Evolutionary conservation across 768 basidiomycete genomes (phyloP).

Genomic region (Lentinula aciculospora): DNA sequence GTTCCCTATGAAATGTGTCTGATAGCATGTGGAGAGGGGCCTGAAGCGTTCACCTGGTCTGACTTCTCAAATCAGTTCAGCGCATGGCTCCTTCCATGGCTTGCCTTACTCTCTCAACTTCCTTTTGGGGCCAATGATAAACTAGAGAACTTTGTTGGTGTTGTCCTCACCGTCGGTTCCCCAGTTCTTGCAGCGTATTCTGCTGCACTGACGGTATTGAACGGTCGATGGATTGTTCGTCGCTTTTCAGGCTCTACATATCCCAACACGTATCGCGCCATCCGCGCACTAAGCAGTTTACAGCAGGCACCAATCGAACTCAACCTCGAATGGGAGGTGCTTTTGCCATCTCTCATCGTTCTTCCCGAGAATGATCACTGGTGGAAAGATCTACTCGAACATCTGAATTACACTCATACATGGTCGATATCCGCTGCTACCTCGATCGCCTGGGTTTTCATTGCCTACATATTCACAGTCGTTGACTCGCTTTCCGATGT

Average conservation of each 20-base stretch:
- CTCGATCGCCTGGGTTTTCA: conserved; percentile 37
- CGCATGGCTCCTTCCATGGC: conserved; percentile 43
- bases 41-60: conserved; percentile 17
- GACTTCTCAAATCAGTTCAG: conserved; percentile 33
- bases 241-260: conserved; percentile 23
- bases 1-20: conserved; percentile 3
- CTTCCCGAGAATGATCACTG: conserved; percentile 36
- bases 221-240: conserved; percentile 34
- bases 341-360: conserved; percentile 34
- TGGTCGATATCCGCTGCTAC: conserved; percentile 34
- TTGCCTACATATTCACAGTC: conserved; percentile 36
- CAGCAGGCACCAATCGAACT: conserved; percentile 36
- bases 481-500: conserved; percentile 24
- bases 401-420: conserved; percentile 29
- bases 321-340: conserved; percentile 15
- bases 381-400: conserved; percentile 28
- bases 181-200: conserved; percentile 42
- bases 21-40: background rate
- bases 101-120: conserved; percentile 43
- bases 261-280: conserved; percentile 24
- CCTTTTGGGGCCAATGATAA: conserved; percentile 37
- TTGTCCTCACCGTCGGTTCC: conserved; percentile 37
- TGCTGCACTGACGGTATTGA: conserved; percentile 34
- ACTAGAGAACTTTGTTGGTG: conserved; percentile 35
- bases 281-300: conserved; percentile 28